These are phyloP conservation scores for Talaromyces sp. DNA, from an alignment of 2,329 filamentous ascomycete genomes.

Conservation along the genomic window DNA sequence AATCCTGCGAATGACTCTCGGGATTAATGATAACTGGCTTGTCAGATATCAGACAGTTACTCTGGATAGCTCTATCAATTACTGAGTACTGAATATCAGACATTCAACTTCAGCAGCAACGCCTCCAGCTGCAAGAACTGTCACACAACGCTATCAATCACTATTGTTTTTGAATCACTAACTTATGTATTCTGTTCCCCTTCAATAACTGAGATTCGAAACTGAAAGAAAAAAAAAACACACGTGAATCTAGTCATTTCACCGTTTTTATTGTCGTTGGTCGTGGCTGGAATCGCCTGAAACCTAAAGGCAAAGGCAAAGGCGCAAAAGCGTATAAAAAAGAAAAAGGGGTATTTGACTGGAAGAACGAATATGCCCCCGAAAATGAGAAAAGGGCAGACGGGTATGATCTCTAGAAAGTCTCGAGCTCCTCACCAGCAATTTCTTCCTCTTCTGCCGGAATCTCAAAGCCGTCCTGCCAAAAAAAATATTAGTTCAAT, in stretches of 20 bases:
- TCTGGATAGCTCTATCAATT: background rate
- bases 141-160: background rate
- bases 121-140: background rate
- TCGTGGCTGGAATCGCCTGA: background rate
- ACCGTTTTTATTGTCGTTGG: background rate
- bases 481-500: conserved; percentile 5
- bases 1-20: background rate
- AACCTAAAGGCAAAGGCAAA: background rate
- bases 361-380: background rate
- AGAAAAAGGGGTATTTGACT: conserved; percentile 1
- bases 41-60: background rate
- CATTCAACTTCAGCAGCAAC: no score
- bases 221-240: background rate
- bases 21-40: background rate
- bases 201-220: background rate
- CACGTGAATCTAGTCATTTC: background rate
- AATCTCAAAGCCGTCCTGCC: conserved; percentile 28
- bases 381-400: background rate
- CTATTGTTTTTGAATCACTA: background rate
- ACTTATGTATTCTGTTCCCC: background rate
- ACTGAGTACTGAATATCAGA: background rate
- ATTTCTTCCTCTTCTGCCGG: conserved; percentile 22
- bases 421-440: conserved; percentile 25
- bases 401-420: conserved; percentile 17
- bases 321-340: background rate